These are phyloP conservation scores for Schizochytrium sp. DNA, from an alignment of 108 stramenopile species.

Conservation along the genomic window DNA sequence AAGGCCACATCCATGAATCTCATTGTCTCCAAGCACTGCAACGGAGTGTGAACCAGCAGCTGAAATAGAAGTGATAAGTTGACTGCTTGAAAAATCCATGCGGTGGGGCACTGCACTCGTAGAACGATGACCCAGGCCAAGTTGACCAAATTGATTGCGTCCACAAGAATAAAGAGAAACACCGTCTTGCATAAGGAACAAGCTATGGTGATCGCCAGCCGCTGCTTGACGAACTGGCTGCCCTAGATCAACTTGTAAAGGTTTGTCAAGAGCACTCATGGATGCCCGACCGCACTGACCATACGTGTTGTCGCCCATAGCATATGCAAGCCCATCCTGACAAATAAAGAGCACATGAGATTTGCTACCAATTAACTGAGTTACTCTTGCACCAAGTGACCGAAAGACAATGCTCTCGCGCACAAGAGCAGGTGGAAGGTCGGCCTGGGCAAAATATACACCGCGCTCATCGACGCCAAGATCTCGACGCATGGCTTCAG, in stretches of 20 bases:
- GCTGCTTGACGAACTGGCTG: background rate
- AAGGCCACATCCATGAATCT: constrained; percentile 45
- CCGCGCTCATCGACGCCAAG: background rate
- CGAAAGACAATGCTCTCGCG: background rate
- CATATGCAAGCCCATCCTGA: background rate
- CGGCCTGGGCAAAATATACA: background rate
- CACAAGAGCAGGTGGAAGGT: background rate
- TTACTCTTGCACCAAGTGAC: background rate
- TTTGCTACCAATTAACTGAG: background rate
- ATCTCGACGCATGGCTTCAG: background rate
- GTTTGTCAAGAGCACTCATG: background rate
- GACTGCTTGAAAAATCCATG: background rate
- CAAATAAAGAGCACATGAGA: background rate
- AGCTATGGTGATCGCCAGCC: constrained; percentile 47
- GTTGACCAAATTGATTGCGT: constrained; percentile 12
- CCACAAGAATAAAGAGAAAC: constrained; percentile 47
- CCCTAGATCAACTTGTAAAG: background rate
- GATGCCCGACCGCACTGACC: constrained; percentile 23
- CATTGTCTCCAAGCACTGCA: constrained; percentile 4
- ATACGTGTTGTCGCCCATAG: constrained; percentile 53
- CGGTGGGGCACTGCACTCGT: constrained; percentile 7
- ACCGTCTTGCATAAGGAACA: constrained; percentile 28
- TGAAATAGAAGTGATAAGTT: background rate
- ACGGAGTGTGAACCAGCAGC: constrained; percentile 8
- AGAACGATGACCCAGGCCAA: background rate